Percentiles rank a stretch among this genome's conserved stretches.
These are phyloP conservation scores for Ceratobasidium sp. DNA, from an alignment of 1,284 basidiomycete genomes.

Conservation along the genomic window DNA sequence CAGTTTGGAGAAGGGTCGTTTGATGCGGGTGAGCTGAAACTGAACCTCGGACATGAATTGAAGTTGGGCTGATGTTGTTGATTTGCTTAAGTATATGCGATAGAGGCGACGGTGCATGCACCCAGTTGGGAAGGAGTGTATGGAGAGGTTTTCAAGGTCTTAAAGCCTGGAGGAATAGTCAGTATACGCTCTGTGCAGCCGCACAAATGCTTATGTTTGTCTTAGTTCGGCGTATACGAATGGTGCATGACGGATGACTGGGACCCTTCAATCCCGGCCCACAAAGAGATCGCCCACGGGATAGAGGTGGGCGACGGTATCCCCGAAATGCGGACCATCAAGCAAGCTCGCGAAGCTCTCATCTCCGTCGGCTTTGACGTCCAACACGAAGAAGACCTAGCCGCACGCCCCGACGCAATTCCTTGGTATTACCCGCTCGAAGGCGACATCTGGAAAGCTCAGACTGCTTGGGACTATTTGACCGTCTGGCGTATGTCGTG, in stretches of 20 bases:
- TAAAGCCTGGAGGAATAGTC: slow-evolving; percentile 96
- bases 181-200: slow-evolving; percentile 57
- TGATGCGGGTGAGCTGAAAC: slow-evolving; percentile 80
- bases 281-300: slow-evolving; percentile 92
- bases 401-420: slow-evolving; percentile 83
- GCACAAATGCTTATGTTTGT: too few species aligned
- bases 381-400: slow-evolving; percentile 93
- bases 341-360: slow-evolving; percentile 81
- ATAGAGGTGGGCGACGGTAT: slow-evolving; percentile 97
- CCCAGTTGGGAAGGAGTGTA: slow-evolving; percentile 97
- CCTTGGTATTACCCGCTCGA: slow-evolving; percentile 98
- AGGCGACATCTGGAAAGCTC: slow-evolving; percentile 91
- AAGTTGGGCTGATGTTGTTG: slow-evolving; percentile 13
- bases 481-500: slow-evolving; percentile 91
- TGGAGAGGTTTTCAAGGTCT: slow-evolving; percentile 90
- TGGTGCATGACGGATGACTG: slow-evolving; percentile 99
- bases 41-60: too few species aligned
- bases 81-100: slow-evolving; percentile 81
- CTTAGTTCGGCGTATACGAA: slow-evolving; percentile 95
- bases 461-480: slow-evolving; percentile 93
- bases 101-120: slow-evolving; percentile 97
- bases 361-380: slow-evolving; percentile 90
- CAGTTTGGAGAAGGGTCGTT: slow-evolving; percentile 95
- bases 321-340: slow-evolving; percentile 92
- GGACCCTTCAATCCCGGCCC: slow-evolving; percentile 87